A percentile compares a stretch with the other conserved stretches of the same genome.
Conservation (phyloP, 2,329 filamentous ascomycete species). For the Fusarium robinianum region DNA sequence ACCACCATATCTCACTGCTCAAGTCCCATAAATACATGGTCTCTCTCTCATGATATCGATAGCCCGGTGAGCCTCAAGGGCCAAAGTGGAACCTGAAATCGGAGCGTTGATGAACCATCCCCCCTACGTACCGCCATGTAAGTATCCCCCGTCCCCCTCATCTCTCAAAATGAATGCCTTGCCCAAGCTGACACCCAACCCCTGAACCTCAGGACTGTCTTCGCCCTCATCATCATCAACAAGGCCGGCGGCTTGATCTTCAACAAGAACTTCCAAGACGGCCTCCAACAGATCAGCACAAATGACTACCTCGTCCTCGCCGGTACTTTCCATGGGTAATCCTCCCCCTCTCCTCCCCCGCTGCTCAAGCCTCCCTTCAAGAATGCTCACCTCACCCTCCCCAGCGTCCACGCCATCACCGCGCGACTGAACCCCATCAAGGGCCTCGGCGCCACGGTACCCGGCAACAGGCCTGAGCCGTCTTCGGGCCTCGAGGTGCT, state of each 20-base stretch:
- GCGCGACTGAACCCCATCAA: slow-evolving; percentile 64
- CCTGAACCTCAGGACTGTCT: slow-evolving; percentile 73
- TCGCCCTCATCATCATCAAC: slow-evolving; percentile 96
- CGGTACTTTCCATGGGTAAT: slow-evolving; percentile 92
- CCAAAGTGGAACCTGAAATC: slow-evolving; percentile 17
- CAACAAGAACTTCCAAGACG: slow-evolving; percentile 90
- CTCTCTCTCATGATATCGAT: slow-evolving; percentile 23
- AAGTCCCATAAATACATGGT: slow-evolving; percentile 27
- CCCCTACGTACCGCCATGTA: slow-evolving; percentile 25
- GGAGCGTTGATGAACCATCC: slow-evolving; percentile 13
- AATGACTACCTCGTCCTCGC: slow-evolving; percentile 98
- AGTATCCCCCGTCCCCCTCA: neutral
- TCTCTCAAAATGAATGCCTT: too few relatives aligned
- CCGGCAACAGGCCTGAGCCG: slow-evolving; percentile 60
- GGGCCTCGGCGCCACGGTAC: slow-evolving; percentile 41
- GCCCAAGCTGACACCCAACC: too few relatives aligned
- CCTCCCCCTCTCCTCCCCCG: slow-evolving; percentile 3
- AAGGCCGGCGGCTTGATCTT: slow-evolving; percentile 97
- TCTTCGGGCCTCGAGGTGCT: slow-evolving; percentile 86
- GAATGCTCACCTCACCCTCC: slow-evolving; percentile 9
- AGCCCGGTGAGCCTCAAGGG: slow-evolving; percentile 30
- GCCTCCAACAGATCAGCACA: slow-evolving; percentile 82
- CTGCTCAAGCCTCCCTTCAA: slow-evolving; percentile 11
- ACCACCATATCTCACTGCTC: slow-evolving; percentile 19
- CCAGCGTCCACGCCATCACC: slow-evolving; percentile 71